Conservation (phyloP, 1,139 yeast species). For the Debaryomyces sp. region DNA sequence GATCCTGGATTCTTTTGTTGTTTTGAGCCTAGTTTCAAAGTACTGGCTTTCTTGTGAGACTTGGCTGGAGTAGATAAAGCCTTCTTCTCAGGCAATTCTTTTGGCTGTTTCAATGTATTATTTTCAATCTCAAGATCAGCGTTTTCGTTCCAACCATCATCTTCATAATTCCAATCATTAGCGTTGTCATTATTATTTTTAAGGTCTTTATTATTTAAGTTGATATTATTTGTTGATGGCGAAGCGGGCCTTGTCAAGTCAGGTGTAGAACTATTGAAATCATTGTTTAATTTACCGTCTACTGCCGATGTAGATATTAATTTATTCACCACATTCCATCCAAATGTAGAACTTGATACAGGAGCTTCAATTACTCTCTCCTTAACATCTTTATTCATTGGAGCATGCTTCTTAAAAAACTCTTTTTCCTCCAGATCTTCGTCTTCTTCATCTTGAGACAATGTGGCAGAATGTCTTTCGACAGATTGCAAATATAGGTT, state of each 20-base stretch:
- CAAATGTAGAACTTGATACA: constrained; percentile 22
- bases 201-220: constrained; percentile 11
- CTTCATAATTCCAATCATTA: constrained; percentile 17
- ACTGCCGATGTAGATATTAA: constrained; percentile 34
- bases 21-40: constrained; percentile 31
- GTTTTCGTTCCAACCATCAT: constrained; percentile 38
- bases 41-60: constrained; percentile 21
- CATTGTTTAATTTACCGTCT: constrained; percentile 39
- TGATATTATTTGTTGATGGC: constrained; percentile 16
- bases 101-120: constrained; percentile 7
- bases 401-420: constrained; percentile 36
- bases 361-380: constrained; percentile 4
- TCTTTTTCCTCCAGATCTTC: constrained; percentile 41
- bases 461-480: constrained; percentile 58
- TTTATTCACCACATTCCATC: constrained; percentile 45
- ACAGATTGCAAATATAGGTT: constrained; percentile 66
- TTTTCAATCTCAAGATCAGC: constrained; percentile 15
- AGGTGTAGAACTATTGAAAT: constrained; percentile 45
- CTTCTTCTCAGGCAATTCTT: constrained; percentile 9
- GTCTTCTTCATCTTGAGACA: constrained; percentile 53
- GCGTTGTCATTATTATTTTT: constrained; percentile 14
- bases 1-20: constrained; percentile 25
- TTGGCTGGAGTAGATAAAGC: constrained; percentile 5
- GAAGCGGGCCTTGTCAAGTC: constrained; percentile 33
- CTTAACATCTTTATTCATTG: constrained; percentile 12